phyloP scores from a whole-genome alignment of 179 eudicot species.

The Silene noctiflora region DNA sequence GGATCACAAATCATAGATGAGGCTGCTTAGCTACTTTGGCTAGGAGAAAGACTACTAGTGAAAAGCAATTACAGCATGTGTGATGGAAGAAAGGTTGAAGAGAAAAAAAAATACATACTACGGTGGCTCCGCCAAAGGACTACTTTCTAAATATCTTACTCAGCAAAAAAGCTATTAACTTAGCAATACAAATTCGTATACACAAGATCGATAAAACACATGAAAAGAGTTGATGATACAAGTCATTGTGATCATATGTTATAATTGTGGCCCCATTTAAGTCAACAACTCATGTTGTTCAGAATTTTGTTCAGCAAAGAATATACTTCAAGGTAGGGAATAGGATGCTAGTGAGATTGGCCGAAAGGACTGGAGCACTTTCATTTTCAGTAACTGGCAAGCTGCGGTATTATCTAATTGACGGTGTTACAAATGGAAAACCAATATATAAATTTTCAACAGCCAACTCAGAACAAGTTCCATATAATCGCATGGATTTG shows the following conservation, averaged over 20 bases:
- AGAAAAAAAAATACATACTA: neutral
- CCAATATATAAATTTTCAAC: neutral
- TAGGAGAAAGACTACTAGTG: neutral
- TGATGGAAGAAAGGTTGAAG: neutral
- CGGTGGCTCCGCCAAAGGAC: neutral
- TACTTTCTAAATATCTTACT: neutral
- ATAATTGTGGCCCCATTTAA: neutral
- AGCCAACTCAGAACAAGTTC: neutral
- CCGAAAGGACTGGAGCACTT: neutral
- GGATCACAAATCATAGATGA: too few relatives aligned
- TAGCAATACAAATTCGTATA: neutral
- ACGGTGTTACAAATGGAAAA: neutral
- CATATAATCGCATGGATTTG: neutral
- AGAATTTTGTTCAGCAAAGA: neutral
- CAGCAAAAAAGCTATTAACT: neutral
- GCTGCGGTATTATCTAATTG: neutral
- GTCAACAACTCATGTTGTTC: neutral
- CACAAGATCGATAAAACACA: neutral
- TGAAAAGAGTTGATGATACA: neutral
- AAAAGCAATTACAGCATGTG: neutral
- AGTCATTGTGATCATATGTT: neutral
- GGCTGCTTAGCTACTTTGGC: neutral
- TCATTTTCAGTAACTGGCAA: slow-evolving; percentile 1
- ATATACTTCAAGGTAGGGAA: neutral
- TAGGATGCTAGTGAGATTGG: neutral